Evolutionary conservation across 2,329 filamentous ascomycete genomes (phyloP).

Genomic region (Ascosphaera aggregata): DNA sequence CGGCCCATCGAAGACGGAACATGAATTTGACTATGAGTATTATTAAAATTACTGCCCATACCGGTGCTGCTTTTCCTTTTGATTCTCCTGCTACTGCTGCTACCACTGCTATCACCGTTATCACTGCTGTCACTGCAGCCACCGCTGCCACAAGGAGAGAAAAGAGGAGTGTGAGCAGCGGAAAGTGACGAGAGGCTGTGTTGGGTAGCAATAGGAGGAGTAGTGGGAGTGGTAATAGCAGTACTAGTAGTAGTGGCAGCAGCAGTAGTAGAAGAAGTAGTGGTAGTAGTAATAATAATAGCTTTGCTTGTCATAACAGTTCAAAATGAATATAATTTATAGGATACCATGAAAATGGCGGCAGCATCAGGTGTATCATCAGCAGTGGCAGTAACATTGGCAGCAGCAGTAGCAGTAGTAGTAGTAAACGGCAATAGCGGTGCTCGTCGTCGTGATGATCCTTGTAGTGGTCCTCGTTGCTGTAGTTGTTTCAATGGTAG

Average conservation of each 20-base stretch:
- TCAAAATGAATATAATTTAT: background rate
- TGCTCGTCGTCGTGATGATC: too few relatives aligned
- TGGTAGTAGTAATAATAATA: background rate
- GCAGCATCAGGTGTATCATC: background rate
- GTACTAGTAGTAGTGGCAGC: background rate
- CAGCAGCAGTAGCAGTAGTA: slow-evolving; percentile 1
- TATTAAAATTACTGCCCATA: background rate
- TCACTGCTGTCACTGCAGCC: too few relatives aligned
- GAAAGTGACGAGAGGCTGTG: slow-evolving; percentile 1
- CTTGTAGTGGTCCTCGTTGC: too few relatives aligned
- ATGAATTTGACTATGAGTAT: background rate
- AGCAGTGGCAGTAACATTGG: background rate
- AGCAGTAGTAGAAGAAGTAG: background rate
- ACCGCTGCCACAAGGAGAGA: slow-evolving; percentile 1
- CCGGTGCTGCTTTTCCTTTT: too few relatives aligned
- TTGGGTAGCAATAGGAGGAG: slow-evolving; percentile 5
- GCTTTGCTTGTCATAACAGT: background rate
- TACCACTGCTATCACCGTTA: too few relatives aligned
- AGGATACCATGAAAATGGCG: background rate
- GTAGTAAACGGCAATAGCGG: too few relatives aligned
- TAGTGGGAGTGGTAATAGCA: slow-evolving; percentile 7
- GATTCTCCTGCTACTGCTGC: too few relatives aligned
- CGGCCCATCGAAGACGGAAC: background rate
- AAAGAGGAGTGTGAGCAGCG: slow-evolving; percentile 1
- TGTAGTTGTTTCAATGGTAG: too few relatives aligned